phyloP scores from a whole-genome alignment of 164 flowering plant genomes.

The Stephania japonica region DNA sequence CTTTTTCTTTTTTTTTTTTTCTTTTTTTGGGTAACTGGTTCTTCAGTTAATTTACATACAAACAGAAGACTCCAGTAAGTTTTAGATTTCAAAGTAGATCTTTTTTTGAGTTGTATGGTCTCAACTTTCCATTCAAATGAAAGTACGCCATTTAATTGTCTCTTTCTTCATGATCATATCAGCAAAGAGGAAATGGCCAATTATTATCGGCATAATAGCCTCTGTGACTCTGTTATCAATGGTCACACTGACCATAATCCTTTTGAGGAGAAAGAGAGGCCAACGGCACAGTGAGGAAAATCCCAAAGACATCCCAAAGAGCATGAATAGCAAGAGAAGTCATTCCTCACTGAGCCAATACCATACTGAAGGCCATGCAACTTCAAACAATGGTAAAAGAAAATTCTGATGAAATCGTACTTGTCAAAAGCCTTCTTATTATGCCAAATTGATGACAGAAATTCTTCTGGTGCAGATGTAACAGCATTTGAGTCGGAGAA shows the following conservation, averaged over 20 bases:
- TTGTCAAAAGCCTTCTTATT: not conserved
- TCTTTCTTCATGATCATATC: constrained; percentile 6
- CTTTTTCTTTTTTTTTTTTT: no score
- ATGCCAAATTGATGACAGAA: not conserved
- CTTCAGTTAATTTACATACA: not conserved
- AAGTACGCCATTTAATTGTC: not conserved
- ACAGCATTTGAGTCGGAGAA: constrained; percentile 52
- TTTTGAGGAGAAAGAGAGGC: constrained; percentile 23
- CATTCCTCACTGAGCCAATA: constrained; percentile 24
- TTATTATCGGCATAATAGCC: constrained; percentile 28
- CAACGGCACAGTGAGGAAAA: constrained; percentile 19
- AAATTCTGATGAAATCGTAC: not conserved
- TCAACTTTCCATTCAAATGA: not conserved
- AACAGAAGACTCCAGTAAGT: not conserved
- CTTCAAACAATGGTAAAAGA: not conserved
- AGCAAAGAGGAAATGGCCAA: constrained; percentile 24
- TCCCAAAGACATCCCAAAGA: constrained; percentile 29
- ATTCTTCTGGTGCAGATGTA: constrained; percentile 24
- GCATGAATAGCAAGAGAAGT: constrained; percentile 22
- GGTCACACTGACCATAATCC: constrained; percentile 18
- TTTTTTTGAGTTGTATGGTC: not conserved
- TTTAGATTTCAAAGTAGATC: not conserved
- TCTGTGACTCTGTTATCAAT: constrained; percentile 28
- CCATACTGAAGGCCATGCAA: constrained; percentile 34
- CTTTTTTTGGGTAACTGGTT: no score